A percentile compares a stretch with the other conserved stretches of the same genome.
phyloP scores from a whole-genome alignment of 169 alveolate genomes.

The Plasmodium gonderi region DNA sequence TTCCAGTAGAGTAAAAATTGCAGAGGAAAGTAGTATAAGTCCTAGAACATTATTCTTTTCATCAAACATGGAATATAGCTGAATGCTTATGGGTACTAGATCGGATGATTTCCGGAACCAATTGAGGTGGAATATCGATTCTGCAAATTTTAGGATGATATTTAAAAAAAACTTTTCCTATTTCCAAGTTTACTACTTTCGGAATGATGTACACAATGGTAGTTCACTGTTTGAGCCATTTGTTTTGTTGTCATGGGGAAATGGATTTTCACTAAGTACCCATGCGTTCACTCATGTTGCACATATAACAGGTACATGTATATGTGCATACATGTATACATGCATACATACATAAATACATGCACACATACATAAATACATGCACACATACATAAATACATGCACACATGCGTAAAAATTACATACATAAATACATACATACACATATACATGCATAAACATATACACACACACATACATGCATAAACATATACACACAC shows the following conservation, averaged over 20 bases:
- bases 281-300: no score
- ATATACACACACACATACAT: background rate
- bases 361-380: no score
- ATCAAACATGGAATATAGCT: conserved; percentile 73
- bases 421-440: background rate
- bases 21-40: conserved; percentile 50
- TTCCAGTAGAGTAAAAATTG: conserved; percentile 70
- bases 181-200: no score
- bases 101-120: conserved; percentile 75
- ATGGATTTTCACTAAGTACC: no score
- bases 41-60: conserved; percentile 60
- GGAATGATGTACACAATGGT: no score
- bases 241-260: no score
- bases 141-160: conserved; percentile 6
- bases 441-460: background rate
- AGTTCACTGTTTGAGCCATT: no score
- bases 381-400: no score
- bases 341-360: no score
- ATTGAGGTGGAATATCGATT: conserved; percentile 61
- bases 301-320: no score
- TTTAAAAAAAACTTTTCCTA: no score
- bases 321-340: no score
- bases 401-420: background rate
- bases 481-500: background rate
- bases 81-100: conserved; percentile 72